Evolutionary conservation across 202 grass and related monocot species (phyloP), one percentile per base, ranked within the genome.

Genomic region (Panicum hallii): DNA sequence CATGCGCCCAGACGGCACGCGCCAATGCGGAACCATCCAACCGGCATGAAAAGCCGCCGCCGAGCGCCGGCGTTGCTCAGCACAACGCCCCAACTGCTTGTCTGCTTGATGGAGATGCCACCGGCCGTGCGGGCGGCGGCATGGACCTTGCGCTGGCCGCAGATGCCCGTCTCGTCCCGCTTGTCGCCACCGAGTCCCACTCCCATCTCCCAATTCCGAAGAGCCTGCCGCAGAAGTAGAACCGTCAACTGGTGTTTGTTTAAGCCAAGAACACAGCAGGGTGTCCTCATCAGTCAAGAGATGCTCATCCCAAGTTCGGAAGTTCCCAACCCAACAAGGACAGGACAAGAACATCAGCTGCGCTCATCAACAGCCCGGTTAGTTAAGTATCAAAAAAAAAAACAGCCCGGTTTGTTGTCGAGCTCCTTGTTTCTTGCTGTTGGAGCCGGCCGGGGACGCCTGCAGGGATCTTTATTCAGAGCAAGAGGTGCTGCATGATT

Each of bases 101-200:
- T 26, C 34, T 34, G 34, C 34, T 34, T 34, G 44, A 46, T 11
- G 44, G 44, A 46, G 44, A 46, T 46, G 47, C 47, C 47, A 12
- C 61, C 10, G 28, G 12, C 0, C 16, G 15, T 6, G 17, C 26
- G 2, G 32, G 52, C 67, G 43, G 42, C 20, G 0, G 36, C 36
- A 32, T 62, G 65, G 82, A 66, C 12, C 28, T 72, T 42, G 70
- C 17, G 53, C 12, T 41, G 54, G 77, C 75, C 4, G 43, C 23
- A 63, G 77, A 81, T 81, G 82, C 82, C 72, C 48, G 72, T 77
- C 26, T 9, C 15, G 9, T 67, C 38, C 43, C 11, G n/a, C 44
- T 82, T 78, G 56, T 86, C 76, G 6, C 68, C 13, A 20, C n/a
- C 20, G 5, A 82, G 14, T 82, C 26, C 38, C 72, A 42, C 64